phyloP scores from a whole-genome alignment of 345 rosid species.

The Clarkia xantiana region DNA sequence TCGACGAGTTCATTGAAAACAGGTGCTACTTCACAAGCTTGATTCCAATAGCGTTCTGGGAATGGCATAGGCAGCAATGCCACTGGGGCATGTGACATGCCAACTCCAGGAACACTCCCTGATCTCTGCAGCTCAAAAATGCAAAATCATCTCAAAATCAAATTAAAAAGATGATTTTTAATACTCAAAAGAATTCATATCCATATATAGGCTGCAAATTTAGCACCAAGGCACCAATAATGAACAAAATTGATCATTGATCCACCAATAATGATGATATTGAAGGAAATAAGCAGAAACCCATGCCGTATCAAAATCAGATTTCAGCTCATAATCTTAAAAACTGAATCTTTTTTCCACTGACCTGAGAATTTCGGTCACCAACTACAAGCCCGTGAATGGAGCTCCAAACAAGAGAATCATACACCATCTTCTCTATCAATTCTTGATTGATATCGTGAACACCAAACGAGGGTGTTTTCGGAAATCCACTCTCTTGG shows the following conservation, averaged over 20 bases:
- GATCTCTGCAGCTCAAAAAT: conserved; percentile 41
- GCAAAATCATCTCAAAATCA: not conserved
- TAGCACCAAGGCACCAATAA: too few species aligned
- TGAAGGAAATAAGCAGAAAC: not conserved
- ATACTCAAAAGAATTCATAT: not conserved
- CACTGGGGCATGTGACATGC: conserved; percentile 79
- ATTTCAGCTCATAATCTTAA: not conserved
- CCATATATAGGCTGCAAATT: too few species aligned
- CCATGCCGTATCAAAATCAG: not conserved
- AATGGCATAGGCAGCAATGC: conserved; percentile 61
- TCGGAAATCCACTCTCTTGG: conserved; percentile 22
- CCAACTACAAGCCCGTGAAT: conserved; percentile 91
- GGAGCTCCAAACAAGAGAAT: conserved; percentile 95
- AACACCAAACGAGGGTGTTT: conserved; percentile 28
- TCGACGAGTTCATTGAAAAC: conserved; percentile 86
- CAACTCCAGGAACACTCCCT: conserved; percentile 78
- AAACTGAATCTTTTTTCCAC: not conserved
- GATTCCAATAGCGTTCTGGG: conserved; percentile 55
- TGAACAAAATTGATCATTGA: too few species aligned
- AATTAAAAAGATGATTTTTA: not conserved
- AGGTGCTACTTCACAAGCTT: conserved; percentile 85
- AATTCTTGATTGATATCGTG: conserved; percentile 37
- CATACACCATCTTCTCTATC: conserved; percentile 57
- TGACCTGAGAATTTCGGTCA: conserved; percentile 53
- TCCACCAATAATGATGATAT: too few species aligned